Evolutionary conservation across 2,329 filamentous ascomycete species (phyloP), one percentile per base, ranked within the genome.

Genomic region (Blastomyces silverae): DNA sequence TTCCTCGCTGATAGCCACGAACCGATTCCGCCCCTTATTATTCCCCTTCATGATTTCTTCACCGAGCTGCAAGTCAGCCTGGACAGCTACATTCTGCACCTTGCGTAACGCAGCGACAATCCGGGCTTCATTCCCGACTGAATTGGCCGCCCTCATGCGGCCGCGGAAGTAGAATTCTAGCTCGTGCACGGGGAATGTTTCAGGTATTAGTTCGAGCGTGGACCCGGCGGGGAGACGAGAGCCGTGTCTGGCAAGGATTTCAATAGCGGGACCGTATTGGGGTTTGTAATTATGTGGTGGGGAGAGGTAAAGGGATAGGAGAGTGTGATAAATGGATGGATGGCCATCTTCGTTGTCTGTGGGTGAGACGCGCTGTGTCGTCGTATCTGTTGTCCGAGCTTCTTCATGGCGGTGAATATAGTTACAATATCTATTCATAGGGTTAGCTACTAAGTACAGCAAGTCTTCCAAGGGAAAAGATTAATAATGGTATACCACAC

Each of bases 131-230:
- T 92, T 93, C 66, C 94, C 83, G 0, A 90, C 83, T 31, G 87
- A 90, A 71, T 92, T 97, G 62, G 91, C 91, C 13, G 88, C 87
- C 25, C 94, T 87, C 71, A 97, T 96, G 28, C 93, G 88, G 13
- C 92, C 92, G 48, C 88, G 86, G 81, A 99, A 97, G 78, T 99
- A 99, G 17, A 89, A 89, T 72, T 92, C 90, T 0, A 99, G 84
- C 65, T 94, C 85, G 48, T 84, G 81, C 8, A 97, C 86, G 0
- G 91, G 88, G 8, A 97, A 84, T 3, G 85, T 82, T 66, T 91
- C 85, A 0, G 94, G 94, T 56, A 99, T 92, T 28, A 99, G 83
- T 25, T 89, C 87, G 8, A 99, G 82, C 0, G 93, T 96, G 44
- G 90, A 93, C 4, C 87, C 86, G 0, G 94, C 92, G 0, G 95